Conservation (phyloP, 352 stramenopile species). For the Phytophthora agathidicida region DNA sequence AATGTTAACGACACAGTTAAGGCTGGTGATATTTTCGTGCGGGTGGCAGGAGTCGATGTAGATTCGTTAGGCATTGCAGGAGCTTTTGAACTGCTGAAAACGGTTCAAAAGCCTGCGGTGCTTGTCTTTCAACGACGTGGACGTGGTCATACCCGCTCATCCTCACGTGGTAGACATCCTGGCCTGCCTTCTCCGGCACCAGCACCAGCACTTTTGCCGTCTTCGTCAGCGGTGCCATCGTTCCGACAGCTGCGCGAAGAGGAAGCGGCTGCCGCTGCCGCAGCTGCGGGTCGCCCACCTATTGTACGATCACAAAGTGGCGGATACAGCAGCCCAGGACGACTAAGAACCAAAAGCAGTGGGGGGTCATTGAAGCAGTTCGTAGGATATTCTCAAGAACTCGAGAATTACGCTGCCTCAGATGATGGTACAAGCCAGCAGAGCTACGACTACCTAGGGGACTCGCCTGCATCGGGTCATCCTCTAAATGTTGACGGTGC, state of each 20-base stretch:
- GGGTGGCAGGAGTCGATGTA: conserved; percentile 74
- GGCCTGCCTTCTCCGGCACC: conserved; percentile 14
- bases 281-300: conserved; percentile 20
- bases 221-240: conserved; percentile 53
- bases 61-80: conserved; percentile 71
- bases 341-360: conserved; percentile 21
- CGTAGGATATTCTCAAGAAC: conserved; percentile 11
- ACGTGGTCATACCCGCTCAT: conserved; percentile 18
- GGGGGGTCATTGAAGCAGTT: conserved; percentile 34
- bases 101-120: conserved; percentile 78
- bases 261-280: conserved; percentile 34
- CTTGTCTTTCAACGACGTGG: conserved; percentile 70
- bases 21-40: conserved; percentile 78
- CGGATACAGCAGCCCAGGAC: conserved; percentile 20
- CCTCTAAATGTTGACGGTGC: conserved; percentile 19
- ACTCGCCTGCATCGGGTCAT: conserved; percentile 36
- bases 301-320: conserved; percentile 37
- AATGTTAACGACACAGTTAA: conserved; percentile 58
- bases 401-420: conserved; percentile 39
- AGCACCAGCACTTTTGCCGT: conserved; percentile 22
- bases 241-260: conserved; percentile 67
- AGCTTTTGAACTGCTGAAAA: conserved; percentile 80
- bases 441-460: conserved; percentile 40
- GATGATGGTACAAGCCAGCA: conserved; percentile 39
- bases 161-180: conserved; percentile 22